Evolutionary conservation across 2,329 filamentous ascomycete species (phyloP).

Genomic region (Lasiodiplodia sp.): DNA sequence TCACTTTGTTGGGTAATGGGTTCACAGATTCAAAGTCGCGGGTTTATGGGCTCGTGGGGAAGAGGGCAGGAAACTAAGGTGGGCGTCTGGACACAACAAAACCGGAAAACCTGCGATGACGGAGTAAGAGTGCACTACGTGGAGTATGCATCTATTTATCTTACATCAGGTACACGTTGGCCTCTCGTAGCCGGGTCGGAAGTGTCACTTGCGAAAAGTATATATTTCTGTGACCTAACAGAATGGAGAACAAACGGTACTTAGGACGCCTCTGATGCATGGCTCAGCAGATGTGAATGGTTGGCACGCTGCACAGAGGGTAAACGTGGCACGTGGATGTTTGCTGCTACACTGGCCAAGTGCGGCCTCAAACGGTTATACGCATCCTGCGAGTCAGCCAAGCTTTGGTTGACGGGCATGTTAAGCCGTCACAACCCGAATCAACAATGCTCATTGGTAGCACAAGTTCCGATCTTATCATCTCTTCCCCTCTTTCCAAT

Average conservation of each 20-base stretch:
- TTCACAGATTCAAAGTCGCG: neutral
- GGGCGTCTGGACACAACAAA: neutral
- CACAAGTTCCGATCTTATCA: neutral
- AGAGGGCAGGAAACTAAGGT: neutral
- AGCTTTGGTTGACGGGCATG: neutral
- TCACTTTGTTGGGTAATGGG: constrained; percentile 4
- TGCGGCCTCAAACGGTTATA: constrained; percentile 7
- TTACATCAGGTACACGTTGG: neutral
- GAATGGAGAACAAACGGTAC: neutral
- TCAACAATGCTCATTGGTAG: constrained; percentile 12
- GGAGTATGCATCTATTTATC: constrained; percentile 12
- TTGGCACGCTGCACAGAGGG: neutral
- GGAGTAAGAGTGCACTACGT: neutral
- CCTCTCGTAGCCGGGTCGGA: neutral
- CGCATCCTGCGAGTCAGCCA: constrained; percentile 2
- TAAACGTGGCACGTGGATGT: neutral
- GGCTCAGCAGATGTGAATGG: constrained; percentile 8
- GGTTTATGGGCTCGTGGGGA: neutral
- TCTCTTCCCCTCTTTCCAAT: constrained; percentile 1
- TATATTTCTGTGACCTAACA: constrained; percentile 1
- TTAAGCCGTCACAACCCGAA: constrained; percentile 24
- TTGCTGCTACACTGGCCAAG: constrained; percentile 11
- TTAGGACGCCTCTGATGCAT: constrained; percentile 13
- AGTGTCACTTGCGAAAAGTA: constrained; percentile 5
- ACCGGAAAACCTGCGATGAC: neutral